Evolutionary conservation across 345 rosid species (phyloP).

Genomic region (Firmiana major): DNA sequence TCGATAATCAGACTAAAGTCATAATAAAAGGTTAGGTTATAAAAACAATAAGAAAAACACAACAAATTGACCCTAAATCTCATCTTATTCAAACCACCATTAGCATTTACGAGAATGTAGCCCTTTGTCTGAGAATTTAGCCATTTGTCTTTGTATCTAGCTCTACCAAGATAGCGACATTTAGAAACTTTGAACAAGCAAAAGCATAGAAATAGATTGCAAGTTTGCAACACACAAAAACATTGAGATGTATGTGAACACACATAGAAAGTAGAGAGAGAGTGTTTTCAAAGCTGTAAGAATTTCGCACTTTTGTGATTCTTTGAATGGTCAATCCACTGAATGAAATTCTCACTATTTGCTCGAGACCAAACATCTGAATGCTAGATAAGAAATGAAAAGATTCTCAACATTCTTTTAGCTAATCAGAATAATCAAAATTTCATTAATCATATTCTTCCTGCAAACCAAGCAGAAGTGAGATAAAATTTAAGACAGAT

Average conservation of each 20-base stretch:
- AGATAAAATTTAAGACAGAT: neutral
- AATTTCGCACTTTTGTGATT: constrained; percentile 56
- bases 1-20: constrained; percentile 36
- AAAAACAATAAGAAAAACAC: constrained; percentile 27
- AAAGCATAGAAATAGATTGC: constrained; percentile 1
- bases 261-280: neutral
- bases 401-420: neutral
- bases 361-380: constrained; percentile 87
- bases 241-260: neutral
- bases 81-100: constrained; percentile 99
- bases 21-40: neutral
- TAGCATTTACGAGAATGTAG: constrained; percentile 81
- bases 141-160: constrained; percentile 71
- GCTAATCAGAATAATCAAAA: neutral
- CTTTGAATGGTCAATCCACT: constrained; percentile 56
- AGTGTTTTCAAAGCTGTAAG: neutral
- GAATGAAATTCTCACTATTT: constrained; percentile 72
- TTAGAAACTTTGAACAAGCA: neutral
- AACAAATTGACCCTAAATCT: constrained; percentile 96
- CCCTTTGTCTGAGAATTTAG: too few species aligned
- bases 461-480: neutral
- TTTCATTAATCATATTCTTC: neutral
- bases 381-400: constrained; percentile 44
- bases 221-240: constrained; percentile 1
- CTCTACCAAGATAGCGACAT: constrained; percentile 47